Percentiles rank a stretch among this genome's conserved stretches.
phyloP scores from a whole-genome alignment of 2,329 filamentous ascomycete species.

The Orbilia blumenaviensis region DNA sequence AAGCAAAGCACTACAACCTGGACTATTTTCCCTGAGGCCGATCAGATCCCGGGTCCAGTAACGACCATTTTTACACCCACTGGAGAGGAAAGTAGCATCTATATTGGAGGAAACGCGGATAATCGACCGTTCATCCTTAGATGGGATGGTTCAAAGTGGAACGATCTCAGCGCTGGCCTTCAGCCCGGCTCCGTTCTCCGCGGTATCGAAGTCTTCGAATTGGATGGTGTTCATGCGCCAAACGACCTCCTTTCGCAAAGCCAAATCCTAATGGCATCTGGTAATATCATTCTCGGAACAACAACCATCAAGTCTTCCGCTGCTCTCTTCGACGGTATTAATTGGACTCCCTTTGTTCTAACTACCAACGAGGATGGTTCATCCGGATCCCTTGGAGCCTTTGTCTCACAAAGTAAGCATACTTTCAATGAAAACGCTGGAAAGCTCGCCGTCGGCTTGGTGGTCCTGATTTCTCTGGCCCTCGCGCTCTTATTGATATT shows the following conservation, averaged over 20 bases:
- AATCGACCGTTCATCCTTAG: conserved; percentile 81
- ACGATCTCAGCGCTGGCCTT: conserved; percentile 70
- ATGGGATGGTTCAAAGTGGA: conserved; percentile 77
- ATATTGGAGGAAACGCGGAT: conserved; percentile 79
- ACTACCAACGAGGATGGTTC: conserved; percentile 73
- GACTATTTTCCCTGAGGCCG: conserved; percentile 69
- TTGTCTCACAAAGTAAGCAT: conserved; percentile 84
- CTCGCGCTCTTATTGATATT: conserved; percentile 81
- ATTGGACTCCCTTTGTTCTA: conserved; percentile 80
- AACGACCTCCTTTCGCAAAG: conserved; percentile 72
- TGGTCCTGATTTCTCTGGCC: conserved; percentile 81
- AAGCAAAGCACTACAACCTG: conserved; percentile 74
- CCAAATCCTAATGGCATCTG: conserved; percentile 83
- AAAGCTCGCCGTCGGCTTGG: conserved; percentile 75
- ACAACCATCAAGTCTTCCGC: conserved; percentile 83
- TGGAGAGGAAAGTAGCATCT: conserved; percentile 75
- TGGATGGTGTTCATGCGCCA: conserved; percentile 73
- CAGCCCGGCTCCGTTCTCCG: conserved; percentile 69
- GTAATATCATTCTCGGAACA: conserved; percentile 76
- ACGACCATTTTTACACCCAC: conserved; percentile 79
- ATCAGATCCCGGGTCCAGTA: conserved; percentile 78
- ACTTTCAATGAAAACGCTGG: conserved; percentile 71
- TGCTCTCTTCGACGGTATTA: conserved; percentile 84
- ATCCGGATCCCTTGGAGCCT: conserved; percentile 77
- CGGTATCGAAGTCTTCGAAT: conserved; percentile 80